These are phyloP conservation scores for Cyclotella baltica DNA, from an alignment of 108 stramenopile species.

Conservation along the genomic window DNA sequence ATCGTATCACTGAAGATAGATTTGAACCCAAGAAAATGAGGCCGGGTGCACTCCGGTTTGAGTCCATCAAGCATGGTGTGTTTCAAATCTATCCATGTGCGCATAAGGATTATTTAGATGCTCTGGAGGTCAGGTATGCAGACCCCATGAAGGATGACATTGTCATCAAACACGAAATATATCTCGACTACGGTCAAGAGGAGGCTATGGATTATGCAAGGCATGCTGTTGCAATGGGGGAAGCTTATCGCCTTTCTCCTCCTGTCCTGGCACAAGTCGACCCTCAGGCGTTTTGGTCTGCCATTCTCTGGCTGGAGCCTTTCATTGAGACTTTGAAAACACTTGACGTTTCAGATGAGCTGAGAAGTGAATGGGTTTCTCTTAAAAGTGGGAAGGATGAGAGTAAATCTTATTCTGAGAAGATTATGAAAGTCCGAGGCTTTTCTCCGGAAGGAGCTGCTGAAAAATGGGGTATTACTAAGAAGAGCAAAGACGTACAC, in stretches of 20 bases:
- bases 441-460: not conserved
- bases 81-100: not conserved
- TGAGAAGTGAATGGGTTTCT: not conserved
- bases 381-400: not conserved
- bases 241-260: conserved; percentile 22
- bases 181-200: conserved; percentile 35
- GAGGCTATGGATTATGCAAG: conserved; percentile 26
- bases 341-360: not conserved
- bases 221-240: conserved; percentile 30
- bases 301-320: not conserved
- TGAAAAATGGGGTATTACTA: not conserved
- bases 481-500: not conserved
- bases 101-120: not conserved
- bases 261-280: conserved; percentile 28
- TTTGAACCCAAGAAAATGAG: no score
- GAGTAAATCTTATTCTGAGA: not conserved
- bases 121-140: not conserved
- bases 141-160: not conserved
- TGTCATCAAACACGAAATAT: conserved; percentile 17
- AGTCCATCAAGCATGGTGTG: not conserved
- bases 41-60: no score
- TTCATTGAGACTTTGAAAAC: not conserved
- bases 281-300: conserved; percentile 5
- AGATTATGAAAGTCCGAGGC: not conserved
- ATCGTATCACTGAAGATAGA: no score